Evolutionary conservation across 2,329 filamentous ascomycete genomes (phyloP).

Genomic region (Trichoderma sp.): DNA sequence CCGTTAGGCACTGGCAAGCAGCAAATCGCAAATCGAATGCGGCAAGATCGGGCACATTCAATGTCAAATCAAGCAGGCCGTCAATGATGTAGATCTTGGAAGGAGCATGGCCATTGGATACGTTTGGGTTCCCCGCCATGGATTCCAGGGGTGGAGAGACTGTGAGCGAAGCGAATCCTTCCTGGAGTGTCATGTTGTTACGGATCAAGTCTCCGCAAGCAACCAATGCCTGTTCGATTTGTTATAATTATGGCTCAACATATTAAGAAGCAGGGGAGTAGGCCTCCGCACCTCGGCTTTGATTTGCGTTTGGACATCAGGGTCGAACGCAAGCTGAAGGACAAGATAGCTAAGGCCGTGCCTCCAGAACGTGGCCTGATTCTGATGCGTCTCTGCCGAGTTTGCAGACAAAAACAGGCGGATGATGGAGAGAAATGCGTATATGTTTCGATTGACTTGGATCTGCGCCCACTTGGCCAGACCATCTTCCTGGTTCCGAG

Average conservation of each 20-base stretch:
- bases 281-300: constrained; percentile 69
- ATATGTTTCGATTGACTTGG: constrained; percentile 86
- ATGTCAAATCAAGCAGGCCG: constrained; percentile 79
- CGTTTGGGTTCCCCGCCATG: constrained; percentile 43
- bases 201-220: constrained; percentile 89
- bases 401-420: constrained; percentile 83
- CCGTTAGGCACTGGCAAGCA: constrained; percentile 87
- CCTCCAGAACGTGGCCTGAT: constrained; percentile 85
- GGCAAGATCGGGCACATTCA: constrained; percentile 67
- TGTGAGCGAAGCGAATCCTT: constrained; percentile 84
- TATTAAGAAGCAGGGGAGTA: constrained; percentile 15
- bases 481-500: constrained; percentile 57
- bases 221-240: constrained; percentile 65
- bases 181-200: constrained; percentile 78
- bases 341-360: constrained; percentile 79
- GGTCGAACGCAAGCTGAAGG: constrained; percentile 80
- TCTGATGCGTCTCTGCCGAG: constrained; percentile 77
- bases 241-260: constrained; percentile 27
- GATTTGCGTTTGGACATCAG: constrained; percentile 72
- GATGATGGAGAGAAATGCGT: constrained; percentile 84
- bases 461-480: constrained; percentile 74
- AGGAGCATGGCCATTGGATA: constrained; percentile 53
- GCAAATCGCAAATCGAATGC: constrained; percentile 82
- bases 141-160: constrained; percentile 62
- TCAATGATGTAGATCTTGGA: constrained; percentile 87